phyloP scores from a whole-genome alignment of 306 rosid genomes.

The Castanea mollissima region DNA sequence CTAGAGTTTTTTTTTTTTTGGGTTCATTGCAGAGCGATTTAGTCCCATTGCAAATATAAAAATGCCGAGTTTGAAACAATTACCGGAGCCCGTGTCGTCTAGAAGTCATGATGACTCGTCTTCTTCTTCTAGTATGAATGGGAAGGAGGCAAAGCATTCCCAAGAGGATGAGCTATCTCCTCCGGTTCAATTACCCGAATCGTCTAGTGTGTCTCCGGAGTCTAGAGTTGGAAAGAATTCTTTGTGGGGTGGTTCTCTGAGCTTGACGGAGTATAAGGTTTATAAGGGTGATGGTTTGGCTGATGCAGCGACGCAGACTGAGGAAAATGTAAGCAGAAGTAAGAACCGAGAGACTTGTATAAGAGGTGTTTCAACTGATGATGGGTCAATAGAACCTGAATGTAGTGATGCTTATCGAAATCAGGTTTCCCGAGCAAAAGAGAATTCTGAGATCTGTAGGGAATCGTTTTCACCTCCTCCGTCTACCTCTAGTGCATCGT shows the following conservation, averaged over 20 bases:
- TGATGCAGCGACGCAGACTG: slow-evolving; percentile 93
- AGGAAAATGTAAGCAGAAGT: slow-evolving; percentile 45
- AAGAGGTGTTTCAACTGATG: slow-evolving; percentile 90
- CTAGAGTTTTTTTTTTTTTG: slow-evolving; percentile 2
- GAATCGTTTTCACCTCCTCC: slow-evolving; percentile 59
- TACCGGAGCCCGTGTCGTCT: slow-evolving; percentile 64
- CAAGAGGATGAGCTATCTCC: slow-evolving; percentile 72
- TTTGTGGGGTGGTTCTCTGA: slow-evolving; percentile 53
- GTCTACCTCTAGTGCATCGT: slow-evolving; percentile 56
- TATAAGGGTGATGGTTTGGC: slow-evolving; percentile 68
- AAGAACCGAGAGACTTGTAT: slow-evolving; percentile 63
- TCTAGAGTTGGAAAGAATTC: slow-evolving; percentile 53
- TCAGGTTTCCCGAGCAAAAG: slow-evolving; percentile 36
- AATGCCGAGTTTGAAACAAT: slow-evolving; percentile 62
- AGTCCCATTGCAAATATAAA: slow-evolving; percentile 51
- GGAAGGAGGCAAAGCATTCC: slow-evolving; percentile 61
- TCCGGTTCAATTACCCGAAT: slow-evolving; percentile 39
- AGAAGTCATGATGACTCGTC: slow-evolving; percentile 76
- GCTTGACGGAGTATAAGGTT: slow-evolving; percentile 73
- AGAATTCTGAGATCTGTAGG: slow-evolving; percentile 44
- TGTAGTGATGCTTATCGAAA: slow-evolving; percentile 37
- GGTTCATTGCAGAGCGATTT: slow-evolving; percentile 44
- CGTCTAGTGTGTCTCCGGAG: slow-evolving; percentile 61
- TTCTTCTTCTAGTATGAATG: slow-evolving; percentile 79
- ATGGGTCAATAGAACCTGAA: slow-evolving; percentile 52